phyloP scores from a whole-genome alignment of 495 filamentous ascomycete genomes.

The Hypoxylon trugodes region DNA sequence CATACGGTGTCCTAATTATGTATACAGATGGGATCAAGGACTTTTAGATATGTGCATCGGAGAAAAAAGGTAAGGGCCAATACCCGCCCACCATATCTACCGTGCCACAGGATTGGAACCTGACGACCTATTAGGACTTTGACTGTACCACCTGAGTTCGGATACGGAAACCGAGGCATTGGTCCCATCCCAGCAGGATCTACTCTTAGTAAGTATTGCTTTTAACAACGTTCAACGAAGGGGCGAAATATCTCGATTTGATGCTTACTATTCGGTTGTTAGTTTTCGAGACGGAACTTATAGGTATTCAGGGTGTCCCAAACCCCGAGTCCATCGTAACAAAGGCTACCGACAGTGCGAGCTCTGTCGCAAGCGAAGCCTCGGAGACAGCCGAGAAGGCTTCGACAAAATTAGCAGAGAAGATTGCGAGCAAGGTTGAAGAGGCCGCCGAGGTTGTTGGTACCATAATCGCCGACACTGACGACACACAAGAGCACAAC shows the following conservation, averaged over 20 bases:
- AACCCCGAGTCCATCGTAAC: slow-evolving; percentile 59
- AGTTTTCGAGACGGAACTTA: slow-evolving; percentile 94
- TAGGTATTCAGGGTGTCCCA: slow-evolving; percentile 83
- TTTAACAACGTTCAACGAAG: not conserved
- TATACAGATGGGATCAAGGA: slow-evolving; percentile 82
- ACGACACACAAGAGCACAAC: slow-evolving; percentile 61
- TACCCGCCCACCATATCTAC: not conserved
- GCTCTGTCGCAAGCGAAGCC: slow-evolving; percentile 37
- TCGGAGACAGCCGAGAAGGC: slow-evolving; percentile 49
- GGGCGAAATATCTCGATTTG: slow-evolving; percentile 11
- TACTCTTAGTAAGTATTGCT: slow-evolving; percentile 67
- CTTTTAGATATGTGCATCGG: slow-evolving; percentile 96
- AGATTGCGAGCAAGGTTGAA: slow-evolving; percentile 52
- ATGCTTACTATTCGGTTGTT: no score
- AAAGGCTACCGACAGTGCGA: slow-evolving; percentile 48
- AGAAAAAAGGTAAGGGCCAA: slow-evolving; percentile 70
- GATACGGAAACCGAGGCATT: slow-evolving; percentile 78
- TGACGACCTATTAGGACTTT: slow-evolving; percentile 63
- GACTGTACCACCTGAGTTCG: slow-evolving; percentile 87
- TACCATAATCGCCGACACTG: slow-evolving; percentile 56
- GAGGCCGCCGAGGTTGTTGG: slow-evolving; percentile 57
- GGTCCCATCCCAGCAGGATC: slow-evolving; percentile 82
- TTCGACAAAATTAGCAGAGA: slow-evolving; percentile 52
- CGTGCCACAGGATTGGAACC: slow-evolving; percentile 2
- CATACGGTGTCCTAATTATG: slow-evolving; percentile 27